Evolutionary conservation across 345 rosid genomes (phyloP).

Genomic region (Bruguiera sexangula): DNA sequence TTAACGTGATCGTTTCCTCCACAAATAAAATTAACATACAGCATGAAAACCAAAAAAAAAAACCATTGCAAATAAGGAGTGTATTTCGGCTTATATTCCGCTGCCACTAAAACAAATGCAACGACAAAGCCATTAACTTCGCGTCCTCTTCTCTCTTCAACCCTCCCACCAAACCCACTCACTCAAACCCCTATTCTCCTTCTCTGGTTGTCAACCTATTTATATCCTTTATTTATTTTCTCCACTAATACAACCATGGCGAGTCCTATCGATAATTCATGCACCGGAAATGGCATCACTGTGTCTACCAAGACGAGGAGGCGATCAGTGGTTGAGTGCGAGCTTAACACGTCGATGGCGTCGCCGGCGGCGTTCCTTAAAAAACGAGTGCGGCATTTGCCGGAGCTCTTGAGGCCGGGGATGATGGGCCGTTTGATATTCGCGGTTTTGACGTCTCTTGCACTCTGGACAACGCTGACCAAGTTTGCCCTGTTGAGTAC

Average conservation of each 20-base stretch:
- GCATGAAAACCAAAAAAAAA: not conserved
- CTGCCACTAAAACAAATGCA: not conserved
- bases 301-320: slow-evolving; percentile 22
- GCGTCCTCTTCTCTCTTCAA: not conserved
- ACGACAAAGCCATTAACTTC: not conserved
- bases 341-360: not conserved
- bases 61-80: not conserved
- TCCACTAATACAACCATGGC: not conserved
- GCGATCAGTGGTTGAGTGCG: slow-evolving; percentile 8
- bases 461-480: slow-evolving; percentile 7
- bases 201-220: not conserved
- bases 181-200: not conserved
- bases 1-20: too few relatives aligned
- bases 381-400: slow-evolving; percentile 1
- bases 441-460: slow-evolving; percentile 3
- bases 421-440: slow-evolving; percentile 2
- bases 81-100: not conserved
- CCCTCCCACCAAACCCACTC: not conserved
- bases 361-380: not conserved
- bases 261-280: not conserved
- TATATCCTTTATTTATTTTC: not conserved
- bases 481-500: slow-evolving; percentile 19
- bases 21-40: not conserved
- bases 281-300: not conserved
- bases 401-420: slow-evolving; percentile 12